A percentile compares a stretch with the other conserved stretches of the same genome.
Evolutionary conservation across 805 yeast species (phyloP).

Genomic region (Monosporozyma aquatica): DNA sequence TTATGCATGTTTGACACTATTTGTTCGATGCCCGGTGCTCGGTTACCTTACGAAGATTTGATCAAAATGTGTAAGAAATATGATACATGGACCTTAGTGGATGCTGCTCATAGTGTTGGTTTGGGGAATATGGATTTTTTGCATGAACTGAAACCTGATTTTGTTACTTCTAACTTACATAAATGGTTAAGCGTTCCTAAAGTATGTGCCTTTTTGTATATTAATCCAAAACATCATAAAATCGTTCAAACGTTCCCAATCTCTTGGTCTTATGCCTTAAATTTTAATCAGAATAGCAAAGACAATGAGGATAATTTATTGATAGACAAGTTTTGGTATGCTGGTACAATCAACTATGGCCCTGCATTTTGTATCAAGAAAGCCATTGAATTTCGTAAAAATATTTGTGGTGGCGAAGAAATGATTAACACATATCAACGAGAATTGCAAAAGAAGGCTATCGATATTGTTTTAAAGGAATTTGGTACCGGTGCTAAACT

Average conservation of each 20-base stretch:
- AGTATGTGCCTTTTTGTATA: slow-evolving; percentile 52
- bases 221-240: slow-evolving; percentile 41
- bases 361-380: slow-evolving; percentile 34
- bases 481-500: slow-evolving; percentile 34
- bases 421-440: slow-evolving; percentile 41
- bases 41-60: slow-evolving; percentile 46
- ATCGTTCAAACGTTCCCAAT: slow-evolving; percentile 49
- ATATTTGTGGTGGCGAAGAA: slow-evolving; percentile 46
- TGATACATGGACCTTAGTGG: slow-evolving; percentile 47
- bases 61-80: slow-evolving; percentile 38
- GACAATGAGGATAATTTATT: background rate
- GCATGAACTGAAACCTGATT: slow-evolving; percentile 44
- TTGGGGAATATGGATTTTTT: slow-evolving; percentile 37
- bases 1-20: slow-evolving; percentile 50
- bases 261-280: slow-evolving; percentile 32
- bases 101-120: slow-evolving; percentile 69
- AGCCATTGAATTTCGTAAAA: slow-evolving; percentile 46
- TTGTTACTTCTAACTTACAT: slow-evolving; percentile 53
- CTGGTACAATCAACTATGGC: slow-evolving; percentile 44
- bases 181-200: slow-evolving; percentile 59
- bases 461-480: slow-evolving; percentile 30
- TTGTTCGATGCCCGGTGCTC: slow-evolving; percentile 55
- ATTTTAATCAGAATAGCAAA: background rate
- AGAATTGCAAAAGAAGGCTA: slow-evolving; percentile 38
- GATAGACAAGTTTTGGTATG: slow-evolving; percentile 36